A percentile compares a stretch with the other conserved stretches of the same genome.
Evolutionary conservation across 768 basidiomycete genomes (phyloP).

Genomic region (Hericium coralloides): DNA sequence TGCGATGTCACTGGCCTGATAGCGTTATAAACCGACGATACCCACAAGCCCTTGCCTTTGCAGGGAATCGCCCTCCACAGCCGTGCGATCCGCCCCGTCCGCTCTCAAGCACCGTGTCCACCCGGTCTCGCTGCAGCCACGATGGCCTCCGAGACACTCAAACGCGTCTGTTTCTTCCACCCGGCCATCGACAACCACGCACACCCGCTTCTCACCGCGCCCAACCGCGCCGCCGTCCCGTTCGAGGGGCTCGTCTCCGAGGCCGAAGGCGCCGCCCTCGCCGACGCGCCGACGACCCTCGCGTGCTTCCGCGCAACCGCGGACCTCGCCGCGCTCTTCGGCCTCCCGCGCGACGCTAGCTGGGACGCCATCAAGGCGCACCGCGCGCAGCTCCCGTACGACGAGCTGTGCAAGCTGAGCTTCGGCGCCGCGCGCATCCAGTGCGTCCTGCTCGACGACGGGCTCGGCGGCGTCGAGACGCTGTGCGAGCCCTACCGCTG

Average conservation of each 20-base stretch:
- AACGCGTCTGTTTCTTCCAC: constrained; percentile 16
- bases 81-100: too few relatives aligned
- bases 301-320: constrained; percentile 48
- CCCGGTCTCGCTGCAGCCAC: too few relatives aligned
- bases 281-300: constrained; percentile 47
- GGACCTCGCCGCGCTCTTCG: constrained; percentile 46
- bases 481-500: constrained; percentile 43
- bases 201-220: constrained; percentile 52
- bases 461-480: constrained; percentile 40
- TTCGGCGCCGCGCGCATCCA: constrained; percentile 53
- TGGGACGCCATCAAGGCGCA: constrained; percentile 55
- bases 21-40: too few relatives aligned
- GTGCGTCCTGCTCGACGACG: constrained; percentile 67
- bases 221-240: constrained; percentile 35
- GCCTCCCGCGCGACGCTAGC: constrained; percentile 18
- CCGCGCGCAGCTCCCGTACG: constrained; percentile 38
- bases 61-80: too few relatives aligned
- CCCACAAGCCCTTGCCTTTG: too few relatives aligned
- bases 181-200: constrained; percentile 77
- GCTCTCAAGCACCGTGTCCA: too few relatives aligned
- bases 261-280: constrained; percentile 42
- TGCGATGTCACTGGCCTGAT: too few relatives aligned
- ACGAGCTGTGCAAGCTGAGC: constrained; percentile 45
- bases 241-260: constrained; percentile 64
- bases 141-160: too few relatives aligned